phyloP scores from a whole-genome alignment of 2,329 filamentous ascomycete species.

The Monosporascus sp. region DNA sequence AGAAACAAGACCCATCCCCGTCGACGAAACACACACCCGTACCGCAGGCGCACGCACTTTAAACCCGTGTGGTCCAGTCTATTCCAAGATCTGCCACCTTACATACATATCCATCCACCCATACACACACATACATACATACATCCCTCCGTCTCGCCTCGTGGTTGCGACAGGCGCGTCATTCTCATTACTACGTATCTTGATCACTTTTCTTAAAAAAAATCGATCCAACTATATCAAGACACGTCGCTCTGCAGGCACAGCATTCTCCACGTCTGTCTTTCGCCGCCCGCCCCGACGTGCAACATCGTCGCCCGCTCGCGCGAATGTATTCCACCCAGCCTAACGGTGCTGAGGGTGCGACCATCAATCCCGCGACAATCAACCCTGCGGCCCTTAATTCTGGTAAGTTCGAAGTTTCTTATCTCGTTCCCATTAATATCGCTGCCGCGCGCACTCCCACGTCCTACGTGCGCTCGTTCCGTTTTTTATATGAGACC shows the following conservation, averaged over 20 bases:
- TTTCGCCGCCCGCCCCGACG: conserved; percentile 23
- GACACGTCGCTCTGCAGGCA: conserved; percentile 55
- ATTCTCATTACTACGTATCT: conserved; percentile 20
- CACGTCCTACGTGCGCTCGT: not conserved
- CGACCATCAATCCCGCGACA: conserved; percentile 86
- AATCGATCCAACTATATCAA: conserved; percentile 53
- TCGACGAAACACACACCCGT: not conserved
- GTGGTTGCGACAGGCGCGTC: conserved; percentile 28
- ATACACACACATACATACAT: not conserved
- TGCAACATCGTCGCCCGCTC: conserved; percentile 37
- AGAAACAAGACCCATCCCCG: not conserved
- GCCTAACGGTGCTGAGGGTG: conserved; percentile 73
- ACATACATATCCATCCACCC: not conserved
- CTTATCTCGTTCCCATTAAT: conserved; percentile 8
- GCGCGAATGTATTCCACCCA: conserved; percentile 55
- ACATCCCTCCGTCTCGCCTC: conserved; percentile 27
- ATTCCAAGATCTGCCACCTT: not conserved
- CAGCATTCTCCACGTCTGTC: conserved; percentile 31
- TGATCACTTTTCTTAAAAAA: conserved; percentile 21
- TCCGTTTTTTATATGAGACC: not conserved
- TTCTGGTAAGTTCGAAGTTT: conserved; percentile 54
- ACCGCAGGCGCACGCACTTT: not conserved
- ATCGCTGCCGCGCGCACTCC: not conserved
- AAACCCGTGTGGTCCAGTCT: not conserved
- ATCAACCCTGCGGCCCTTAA: conserved; percentile 57